Evolutionary conservation across 768 basidiomycete genomes (phyloP).

Genomic region (Lentinula guzmanii): DNA sequence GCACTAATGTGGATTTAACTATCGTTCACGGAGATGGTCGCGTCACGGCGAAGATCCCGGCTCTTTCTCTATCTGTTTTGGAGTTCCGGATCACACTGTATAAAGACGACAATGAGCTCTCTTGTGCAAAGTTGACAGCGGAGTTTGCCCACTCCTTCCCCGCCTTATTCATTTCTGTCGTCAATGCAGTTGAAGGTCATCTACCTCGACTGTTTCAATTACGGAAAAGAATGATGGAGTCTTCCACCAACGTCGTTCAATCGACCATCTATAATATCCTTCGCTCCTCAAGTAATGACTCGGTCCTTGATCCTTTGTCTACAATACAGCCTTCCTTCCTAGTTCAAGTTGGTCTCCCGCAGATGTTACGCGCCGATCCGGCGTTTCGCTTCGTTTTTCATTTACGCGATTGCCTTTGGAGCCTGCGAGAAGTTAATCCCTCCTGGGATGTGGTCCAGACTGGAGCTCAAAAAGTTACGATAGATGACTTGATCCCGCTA

Average conservation of each 20-base stretch:
- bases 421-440: slow-evolving; percentile 25
- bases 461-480: slow-evolving; percentile 9
- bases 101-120: not conserved
- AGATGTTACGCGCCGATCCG: slow-evolving; percentile 58
- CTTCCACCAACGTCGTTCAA: slow-evolving; percentile 25
- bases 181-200: not conserved
- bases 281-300: slow-evolving; percentile 37
- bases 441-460: slow-evolving; percentile 5
- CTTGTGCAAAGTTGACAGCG: not conserved
- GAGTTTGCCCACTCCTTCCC: not conserved
- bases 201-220: slow-evolving; percentile 17
- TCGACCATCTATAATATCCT: slow-evolving; percentile 45
- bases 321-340: slow-evolving; percentile 81
- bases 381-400: slow-evolving; percentile 77
- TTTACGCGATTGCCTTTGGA: slow-evolving; percentile 60
- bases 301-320: slow-evolving; percentile 70
- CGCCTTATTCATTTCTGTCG: not conserved
- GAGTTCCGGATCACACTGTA: not conserved
- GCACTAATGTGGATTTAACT: not conserved
- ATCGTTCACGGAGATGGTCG: not conserved
- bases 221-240: slow-evolving; percentile 20
- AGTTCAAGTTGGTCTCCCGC: slow-evolving; percentile 68
- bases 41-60: not conserved
- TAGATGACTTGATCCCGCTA: slow-evolving; percentile 27
- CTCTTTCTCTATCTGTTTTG: not conserved